Percentiles rank a stretch among this genome's conserved stretches.
phyloP scores from a whole-genome alignment of 352 stramenopile genomes.

The Globisporangium cystogenes region DNA sequence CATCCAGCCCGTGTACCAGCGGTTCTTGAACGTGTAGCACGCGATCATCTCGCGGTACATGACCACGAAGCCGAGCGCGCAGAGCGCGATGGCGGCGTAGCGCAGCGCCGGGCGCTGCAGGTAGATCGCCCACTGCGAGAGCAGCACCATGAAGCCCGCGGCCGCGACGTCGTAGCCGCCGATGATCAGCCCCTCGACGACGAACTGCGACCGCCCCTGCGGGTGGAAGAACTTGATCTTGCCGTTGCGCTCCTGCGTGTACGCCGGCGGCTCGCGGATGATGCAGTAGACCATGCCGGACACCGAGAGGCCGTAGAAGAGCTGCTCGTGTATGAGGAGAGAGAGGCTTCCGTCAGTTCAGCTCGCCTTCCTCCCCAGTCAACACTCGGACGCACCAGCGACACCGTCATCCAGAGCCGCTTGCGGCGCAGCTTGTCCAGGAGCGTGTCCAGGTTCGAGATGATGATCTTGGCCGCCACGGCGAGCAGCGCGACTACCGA shows the following conservation, averaged over 20 bases:
- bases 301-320: conserved; percentile 85
- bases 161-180: conserved; percentile 61
- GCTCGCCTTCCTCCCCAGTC: too few relatives aligned
- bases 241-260: conserved; percentile 62
- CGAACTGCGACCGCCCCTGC: conserved; percentile 76
- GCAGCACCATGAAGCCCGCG: conserved; percentile 66
- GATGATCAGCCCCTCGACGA: conserved; percentile 80
- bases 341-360: not conserved
- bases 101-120: conserved; percentile 51
- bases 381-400: conserved; percentile 33
- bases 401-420: conserved; percentile 85
- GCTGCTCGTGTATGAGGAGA: conserved; percentile 13
- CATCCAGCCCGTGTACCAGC: conserved; percentile 85
- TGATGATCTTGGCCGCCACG: conserved; percentile 50
- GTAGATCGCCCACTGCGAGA: conserved; percentile 83
- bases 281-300: conserved; percentile 90
- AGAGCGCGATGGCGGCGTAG: conserved; percentile 49
- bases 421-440: conserved; percentile 70
- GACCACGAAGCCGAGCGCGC: conserved; percentile 62
- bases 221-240: conserved; percentile 87
- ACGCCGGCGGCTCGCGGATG: conserved; percentile 79
- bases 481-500: conserved; percentile 24
- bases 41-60: conserved; percentile 84
- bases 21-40: conserved; percentile 86
- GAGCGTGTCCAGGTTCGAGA: conserved; percentile 65